Conservation (phyloP, 2,329 filamentous ascomycete species). For the Thielaviopsis euricoi region DNA sequence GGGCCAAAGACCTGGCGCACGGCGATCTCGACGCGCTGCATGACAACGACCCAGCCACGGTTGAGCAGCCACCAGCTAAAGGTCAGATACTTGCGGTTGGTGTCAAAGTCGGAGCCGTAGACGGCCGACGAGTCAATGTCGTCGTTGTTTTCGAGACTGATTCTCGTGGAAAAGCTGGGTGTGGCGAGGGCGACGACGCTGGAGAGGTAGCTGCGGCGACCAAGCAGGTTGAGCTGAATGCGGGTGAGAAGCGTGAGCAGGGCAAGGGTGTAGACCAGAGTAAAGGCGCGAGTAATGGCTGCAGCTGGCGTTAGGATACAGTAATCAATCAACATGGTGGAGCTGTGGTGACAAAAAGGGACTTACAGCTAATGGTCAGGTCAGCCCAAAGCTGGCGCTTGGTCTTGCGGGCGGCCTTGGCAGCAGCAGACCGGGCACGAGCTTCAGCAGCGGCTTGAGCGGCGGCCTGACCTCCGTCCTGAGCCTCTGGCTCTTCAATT, state of each 20-base stretch:
- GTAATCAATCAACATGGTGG: too few relatives aligned
- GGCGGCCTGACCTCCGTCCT: constrained; percentile 21
- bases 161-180: constrained; percentile 54
- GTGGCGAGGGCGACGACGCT: constrained; percentile 85
- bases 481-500: constrained; percentile 17
- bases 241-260: constrained; percentile 83
- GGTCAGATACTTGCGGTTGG: constrained; percentile 83
- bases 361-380: constrained; percentile 81
- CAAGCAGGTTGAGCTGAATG: constrained; percentile 92
- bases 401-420: constrained; percentile 40
- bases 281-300: constrained; percentile 86
- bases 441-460: constrained; percentile 7
- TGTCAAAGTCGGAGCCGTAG: constrained; percentile 89
- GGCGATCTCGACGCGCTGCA: constrained; percentile 65
- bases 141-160: constrained; percentile 84
- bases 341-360: too few relatives aligned
- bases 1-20: constrained; percentile 82
- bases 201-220: constrained; percentile 85
- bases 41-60: constrained; percentile 69
- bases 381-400: constrained; percentile 97
- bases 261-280: constrained; percentile 77
- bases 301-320: constrained; percentile 11
- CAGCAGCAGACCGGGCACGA: constrained; percentile 9
- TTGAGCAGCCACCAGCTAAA: constrained; percentile 98
- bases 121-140: constrained; percentile 69